phyloP scores from a whole-genome alignment of 768 basidiomycete genomes.

The Tylopilus plumbeoviolaceoides region DNA sequence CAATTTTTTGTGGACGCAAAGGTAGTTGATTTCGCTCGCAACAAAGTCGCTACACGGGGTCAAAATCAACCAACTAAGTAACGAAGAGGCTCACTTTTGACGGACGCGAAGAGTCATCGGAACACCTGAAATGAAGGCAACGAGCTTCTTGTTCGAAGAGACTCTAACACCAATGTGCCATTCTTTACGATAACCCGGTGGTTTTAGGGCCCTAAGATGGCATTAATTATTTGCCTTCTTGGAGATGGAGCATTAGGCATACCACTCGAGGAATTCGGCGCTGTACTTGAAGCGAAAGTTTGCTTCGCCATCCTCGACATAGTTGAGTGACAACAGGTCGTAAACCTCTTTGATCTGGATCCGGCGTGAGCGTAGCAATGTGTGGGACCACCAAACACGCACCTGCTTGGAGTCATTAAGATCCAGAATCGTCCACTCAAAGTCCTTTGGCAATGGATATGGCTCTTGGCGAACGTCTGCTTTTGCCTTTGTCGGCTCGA shows the following conservation, averaged over 20 bases:
- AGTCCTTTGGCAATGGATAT: conserved; percentile 85
- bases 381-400: not conserved
- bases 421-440: conserved; percentile 86
- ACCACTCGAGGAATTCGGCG: conserved; percentile 93
- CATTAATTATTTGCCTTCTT: not conserved
- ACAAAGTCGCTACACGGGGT: conserved; percentile 51
- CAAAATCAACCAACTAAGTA: not conserved
- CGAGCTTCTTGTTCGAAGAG: conserved; percentile 84
- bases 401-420: conserved; percentile 75
- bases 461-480: conserved; percentile 86
- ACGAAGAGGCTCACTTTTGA: conserved; percentile 53
- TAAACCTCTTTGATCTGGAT: conserved; percentile 85
- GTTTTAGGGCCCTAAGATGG: conserved; percentile 77
- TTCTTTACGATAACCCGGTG: conserved; percentile 88
- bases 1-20: conserved; percentile 96
- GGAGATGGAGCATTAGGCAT: conserved; percentile 10
- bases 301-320: conserved; percentile 95
- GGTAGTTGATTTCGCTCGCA: conserved; percentile 92
- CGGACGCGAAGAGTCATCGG: conserved; percentile 86
- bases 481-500: conserved; percentile 74
- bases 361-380: conserved; percentile 1
- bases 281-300: conserved; percentile 97
- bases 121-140: conserved; percentile 94
- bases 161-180: conserved; percentile 99
- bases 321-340: conserved; percentile 86